Percentiles rank a stretch among this genome's conserved stretches.
phyloP scores from a whole-genome alignment of 106 monocot genomes.

The Cymbidium sinense region DNA sequence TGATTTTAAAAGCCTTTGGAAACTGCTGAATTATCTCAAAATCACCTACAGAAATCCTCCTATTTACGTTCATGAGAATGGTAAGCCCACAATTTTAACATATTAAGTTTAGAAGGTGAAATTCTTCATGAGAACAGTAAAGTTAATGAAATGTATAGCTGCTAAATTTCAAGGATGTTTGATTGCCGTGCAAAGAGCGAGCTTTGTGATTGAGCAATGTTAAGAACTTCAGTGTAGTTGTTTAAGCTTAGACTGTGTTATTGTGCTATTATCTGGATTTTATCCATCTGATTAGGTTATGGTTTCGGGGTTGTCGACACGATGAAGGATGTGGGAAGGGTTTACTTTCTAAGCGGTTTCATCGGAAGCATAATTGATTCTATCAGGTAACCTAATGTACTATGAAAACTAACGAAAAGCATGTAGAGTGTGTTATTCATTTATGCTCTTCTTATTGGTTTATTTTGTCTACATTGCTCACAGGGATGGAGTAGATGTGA shows the following conservation, averaged over 20 bases:
- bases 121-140: no score
- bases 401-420: neutral
- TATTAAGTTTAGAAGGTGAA: no score
- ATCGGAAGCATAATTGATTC: constrained; percentile 31
- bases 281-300: constrained; percentile 13
- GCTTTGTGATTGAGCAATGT: no score
- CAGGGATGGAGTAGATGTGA: constrained; percentile 41
- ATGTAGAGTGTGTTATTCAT: no score
- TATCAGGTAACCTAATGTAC: constrained; percentile 22
- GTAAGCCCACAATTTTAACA: neutral
- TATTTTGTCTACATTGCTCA: neutral
- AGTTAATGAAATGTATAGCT: no score
- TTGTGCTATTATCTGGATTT: neutral
- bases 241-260: neutral
- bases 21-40: constrained; percentile 7
- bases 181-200: no score
- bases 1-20: neutral
- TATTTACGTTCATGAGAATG: constrained; percentile 18
- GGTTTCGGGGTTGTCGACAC: constrained; percentile 7
- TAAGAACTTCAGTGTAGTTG: neutral
- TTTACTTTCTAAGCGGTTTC: constrained; percentile 15
- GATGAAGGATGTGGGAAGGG: constrained; percentile 24
- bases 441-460: neutral
- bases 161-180: no score
- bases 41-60: constrained; percentile 14